Conservation (phyloP, 2,329 filamentous ascomycete species). For the Rutstroemia sp. region DNA sequence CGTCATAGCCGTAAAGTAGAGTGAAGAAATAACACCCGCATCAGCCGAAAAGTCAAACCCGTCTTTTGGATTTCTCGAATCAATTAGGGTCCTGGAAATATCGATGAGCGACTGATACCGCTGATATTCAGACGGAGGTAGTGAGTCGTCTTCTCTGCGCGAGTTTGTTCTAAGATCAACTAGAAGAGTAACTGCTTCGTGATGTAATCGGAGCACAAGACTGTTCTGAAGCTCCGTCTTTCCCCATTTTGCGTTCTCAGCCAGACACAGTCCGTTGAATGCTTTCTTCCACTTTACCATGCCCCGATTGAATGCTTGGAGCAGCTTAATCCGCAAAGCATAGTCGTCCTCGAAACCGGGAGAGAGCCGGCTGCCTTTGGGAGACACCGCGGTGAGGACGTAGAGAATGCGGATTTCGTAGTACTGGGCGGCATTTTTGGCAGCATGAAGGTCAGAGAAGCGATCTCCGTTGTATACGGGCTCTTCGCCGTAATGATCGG, state of each 20-base stretch:
- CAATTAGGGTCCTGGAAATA: conserved; percentile 6
- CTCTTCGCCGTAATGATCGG: neutral
- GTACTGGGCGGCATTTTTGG: conserved; percentile 9
- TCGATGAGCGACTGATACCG: conserved; percentile 6
- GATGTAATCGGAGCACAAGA: conserved; percentile 1
- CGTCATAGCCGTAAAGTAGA: conserved; percentile 17
- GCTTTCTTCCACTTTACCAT: conserved; percentile 4
- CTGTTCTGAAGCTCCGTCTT: neutral
- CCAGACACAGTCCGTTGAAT: neutral
- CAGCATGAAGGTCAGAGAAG: conserved; percentile 5
- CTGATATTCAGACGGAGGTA: neutral
- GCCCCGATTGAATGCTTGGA: neutral
- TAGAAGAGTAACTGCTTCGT: neutral
- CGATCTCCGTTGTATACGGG: neutral
- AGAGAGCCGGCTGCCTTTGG: neutral
- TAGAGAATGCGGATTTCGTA: conserved; percentile 12
- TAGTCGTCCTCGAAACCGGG: neutral
- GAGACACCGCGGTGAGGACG: conserved; percentile 10
- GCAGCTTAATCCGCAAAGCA: conserved; percentile 6
- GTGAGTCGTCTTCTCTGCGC: neutral
- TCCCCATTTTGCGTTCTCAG: neutral
- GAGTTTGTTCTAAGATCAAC: conserved; percentile 3
- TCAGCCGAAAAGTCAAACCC: conserved; percentile 8
- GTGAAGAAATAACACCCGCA: conserved; percentile 12
- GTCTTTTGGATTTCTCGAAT: neutral